phyloP scores from a whole-genome alignment of 805 yeast species.

The Huiozyma naganishii region DNA sequence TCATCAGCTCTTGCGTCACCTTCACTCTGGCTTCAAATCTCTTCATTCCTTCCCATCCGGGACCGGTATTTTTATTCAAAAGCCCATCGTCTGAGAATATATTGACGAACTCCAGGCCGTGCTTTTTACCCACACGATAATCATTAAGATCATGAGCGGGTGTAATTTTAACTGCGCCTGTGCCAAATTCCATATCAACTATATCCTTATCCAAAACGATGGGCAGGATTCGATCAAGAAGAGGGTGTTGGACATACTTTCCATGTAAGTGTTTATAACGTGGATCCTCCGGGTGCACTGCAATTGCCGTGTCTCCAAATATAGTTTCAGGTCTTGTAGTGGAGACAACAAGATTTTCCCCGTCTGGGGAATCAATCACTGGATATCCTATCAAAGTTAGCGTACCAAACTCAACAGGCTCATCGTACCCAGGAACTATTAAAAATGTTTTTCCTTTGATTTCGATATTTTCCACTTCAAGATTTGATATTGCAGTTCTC shows the following conservation, averaged over 20 bases:
- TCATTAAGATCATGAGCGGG: conserved; percentile 97
- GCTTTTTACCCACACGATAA: conserved; percentile 89
- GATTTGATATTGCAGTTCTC: conserved; percentile 87
- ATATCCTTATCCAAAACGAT: conserved; percentile 81
- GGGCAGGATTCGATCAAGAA: conserved; percentile 71
- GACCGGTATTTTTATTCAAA: conserved; percentile 80
- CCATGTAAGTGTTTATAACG: conserved; percentile 93
- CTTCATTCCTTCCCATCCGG: conserved; percentile 73
- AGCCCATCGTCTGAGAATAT: conserved; percentile 86
- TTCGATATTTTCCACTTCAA: conserved; percentile 88
- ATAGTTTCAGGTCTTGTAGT: conserved; percentile 98
- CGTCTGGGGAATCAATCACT: conserved; percentile 52
- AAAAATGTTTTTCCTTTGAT: conserved; percentile 67
- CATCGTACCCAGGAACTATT: conserved; percentile 79
- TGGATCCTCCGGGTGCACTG: conserved; percentile 89
- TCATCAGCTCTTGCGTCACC: conserved; percentile 70
- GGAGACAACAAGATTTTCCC: conserved; percentile 81
- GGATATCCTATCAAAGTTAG: conserved; percentile 85
- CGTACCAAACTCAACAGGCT: conserved; percentile 88
- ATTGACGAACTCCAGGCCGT: conserved; percentile 72
- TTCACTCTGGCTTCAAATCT: conserved; percentile 83
- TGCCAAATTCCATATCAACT: conserved; percentile 97
- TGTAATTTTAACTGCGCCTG: conserved; percentile 98
- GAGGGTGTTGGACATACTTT: conserved; percentile 79
- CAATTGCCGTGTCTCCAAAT: conserved; percentile 95